Evolutionary conservation across 2,329 filamentous ascomycete species (phyloP).

Genomic region (Hymenoscyphus fructigenus): DNA sequence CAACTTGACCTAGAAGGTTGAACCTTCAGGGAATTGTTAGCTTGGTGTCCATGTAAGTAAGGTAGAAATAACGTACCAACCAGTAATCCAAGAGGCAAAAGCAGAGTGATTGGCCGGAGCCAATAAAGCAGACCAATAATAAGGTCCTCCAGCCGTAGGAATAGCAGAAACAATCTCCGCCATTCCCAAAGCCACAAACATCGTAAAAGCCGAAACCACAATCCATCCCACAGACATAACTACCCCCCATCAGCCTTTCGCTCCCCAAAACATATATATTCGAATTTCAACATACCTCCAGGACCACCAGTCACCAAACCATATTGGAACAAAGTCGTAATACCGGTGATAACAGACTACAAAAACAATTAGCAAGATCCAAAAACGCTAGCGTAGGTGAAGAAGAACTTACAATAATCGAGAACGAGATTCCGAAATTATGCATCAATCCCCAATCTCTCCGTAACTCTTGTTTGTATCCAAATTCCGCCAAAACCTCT

Average conservation of each 20-base stretch:
- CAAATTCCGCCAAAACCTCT: constrained; percentile 52
- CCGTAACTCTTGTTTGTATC: constrained; percentile 59
- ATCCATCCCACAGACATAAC: constrained; percentile 59
- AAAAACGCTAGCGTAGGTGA: neutral
- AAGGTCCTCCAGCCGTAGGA: constrained; percentile 57
- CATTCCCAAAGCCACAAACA: constrained; percentile 55
- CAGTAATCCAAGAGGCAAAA: constrained; percentile 49
- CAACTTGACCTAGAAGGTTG: constrained; percentile 49
- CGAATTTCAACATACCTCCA: constrained; percentile 45
- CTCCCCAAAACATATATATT: neutral
- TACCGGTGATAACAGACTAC: constrained; percentile 57
- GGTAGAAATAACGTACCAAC: constrained; percentile 35
- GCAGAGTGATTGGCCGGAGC: constrained; percentile 47
- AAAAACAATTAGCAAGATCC: constrained; percentile 7
- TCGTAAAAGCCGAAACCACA: constrained; percentile 54
- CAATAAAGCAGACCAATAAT: constrained; percentile 60
- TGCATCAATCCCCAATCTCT: constrained; percentile 58
- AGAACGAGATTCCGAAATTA: constrained; percentile 62
- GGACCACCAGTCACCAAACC: constrained; percentile 55
- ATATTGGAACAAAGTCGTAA: constrained; percentile 58
- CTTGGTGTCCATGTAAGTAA: neutral
- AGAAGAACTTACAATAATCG: constrained; percentile 52
- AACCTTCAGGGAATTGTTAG: constrained; percentile 36
- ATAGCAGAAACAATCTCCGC: constrained; percentile 60
- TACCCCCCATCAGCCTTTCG: constrained; percentile 22